A percentile compares a stretch with the other conserved stretches of the same genome.
phyloP scores from a whole-genome alignment of 371 early-diverging fungal genomes.

The Zopfochytrium polystomum region DNA sequence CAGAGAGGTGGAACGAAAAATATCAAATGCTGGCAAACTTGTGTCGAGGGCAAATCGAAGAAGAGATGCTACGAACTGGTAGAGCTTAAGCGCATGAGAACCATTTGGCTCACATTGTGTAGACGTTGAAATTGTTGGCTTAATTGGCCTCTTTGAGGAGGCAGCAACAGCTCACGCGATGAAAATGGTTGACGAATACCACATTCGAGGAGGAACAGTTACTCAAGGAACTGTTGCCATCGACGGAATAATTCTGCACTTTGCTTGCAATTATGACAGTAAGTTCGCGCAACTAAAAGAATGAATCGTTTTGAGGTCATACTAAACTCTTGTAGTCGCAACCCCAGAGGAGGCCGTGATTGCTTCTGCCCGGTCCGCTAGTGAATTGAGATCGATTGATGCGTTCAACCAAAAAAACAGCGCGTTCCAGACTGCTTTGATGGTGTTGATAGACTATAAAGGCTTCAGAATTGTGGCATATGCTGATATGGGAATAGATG shows the following conservation, averaged over 20 bases:
- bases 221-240: background rate
- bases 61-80: too few relatives aligned
- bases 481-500: constrained; percentile 44
- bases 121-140: constrained; percentile 44
- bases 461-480: constrained; percentile 52
- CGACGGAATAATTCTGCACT: constrained; percentile 46
- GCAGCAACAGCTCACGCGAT: constrained; percentile 35
- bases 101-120: too few relatives aligned
- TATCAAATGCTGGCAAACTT: too few relatives aligned
- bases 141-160: constrained; percentile 50
- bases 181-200: constrained; percentile 50
- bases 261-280: constrained; percentile 52
- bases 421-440: constrained; percentile 48
- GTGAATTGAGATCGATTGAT: constrained; percentile 44
- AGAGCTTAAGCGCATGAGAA: too few relatives aligned
- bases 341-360: constrained; percentile 26
- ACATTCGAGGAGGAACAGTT: constrained; percentile 17
- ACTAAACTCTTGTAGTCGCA: constrained; percentile 18
- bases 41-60: too few relatives aligned
- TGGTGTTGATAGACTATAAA: constrained; percentile 54
- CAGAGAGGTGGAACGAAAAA: too few relatives aligned
- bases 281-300: background rate
- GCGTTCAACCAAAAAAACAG: constrained; percentile 32
- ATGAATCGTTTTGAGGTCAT: background rate
- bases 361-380: constrained; percentile 31